Base-by-base conservation (phyloP, 768 basidiomycete species). In the Mycena olivaceomarginata region DNA sequence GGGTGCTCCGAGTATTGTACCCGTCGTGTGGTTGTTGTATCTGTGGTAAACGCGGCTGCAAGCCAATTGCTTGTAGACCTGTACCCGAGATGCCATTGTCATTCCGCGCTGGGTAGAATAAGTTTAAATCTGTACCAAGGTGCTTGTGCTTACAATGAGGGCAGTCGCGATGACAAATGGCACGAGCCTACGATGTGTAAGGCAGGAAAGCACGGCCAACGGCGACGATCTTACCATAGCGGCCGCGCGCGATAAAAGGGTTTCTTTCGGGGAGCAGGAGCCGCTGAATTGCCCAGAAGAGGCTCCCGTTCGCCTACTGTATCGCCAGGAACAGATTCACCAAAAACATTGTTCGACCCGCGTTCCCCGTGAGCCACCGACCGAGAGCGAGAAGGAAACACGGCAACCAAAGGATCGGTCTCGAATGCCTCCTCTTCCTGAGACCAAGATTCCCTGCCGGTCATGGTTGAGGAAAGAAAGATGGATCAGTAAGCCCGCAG, bases 21-120 rank as follows among this genome's bases (percentile, higher is more conserved):
- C 76, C 18, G 82, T 80, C 11, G 83, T 86, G 69, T 85, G 86
- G 77, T 91, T 88, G 76, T 91, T 88, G 83, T 89, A 88, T 39
- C 85, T 82, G 31, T 86, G 85, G 77, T 91, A 89, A 64, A 94
- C 81, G 25, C 87, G 87, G 74, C 90, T 89, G 85, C 96, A 96
- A 12, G 96, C 91, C 39, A 96, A 88, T 80, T 95, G 93, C 31
- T 94, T 96, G 85, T 92, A 95, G 40, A 97, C 92, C 85, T 96
- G 93, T 18, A 97, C 92, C 66, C 95, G 91, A 25, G 96, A 93
- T 16, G 95, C 94, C 41, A 95, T 85, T 5, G 96, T 96, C 94
- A 96, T 95, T 57, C 94, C 95, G 41, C 95, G 94, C 96, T 96
- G 79, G n/a, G 75, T 64, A 57, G 69, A 57, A 67, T 70, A 18